Percentiles rank a stretch among this genome's conserved stretches.
phyloP scores from a whole-genome alignment of 2,329 filamentous ascomycete genomes.

The Penicillium sp. region DNA sequence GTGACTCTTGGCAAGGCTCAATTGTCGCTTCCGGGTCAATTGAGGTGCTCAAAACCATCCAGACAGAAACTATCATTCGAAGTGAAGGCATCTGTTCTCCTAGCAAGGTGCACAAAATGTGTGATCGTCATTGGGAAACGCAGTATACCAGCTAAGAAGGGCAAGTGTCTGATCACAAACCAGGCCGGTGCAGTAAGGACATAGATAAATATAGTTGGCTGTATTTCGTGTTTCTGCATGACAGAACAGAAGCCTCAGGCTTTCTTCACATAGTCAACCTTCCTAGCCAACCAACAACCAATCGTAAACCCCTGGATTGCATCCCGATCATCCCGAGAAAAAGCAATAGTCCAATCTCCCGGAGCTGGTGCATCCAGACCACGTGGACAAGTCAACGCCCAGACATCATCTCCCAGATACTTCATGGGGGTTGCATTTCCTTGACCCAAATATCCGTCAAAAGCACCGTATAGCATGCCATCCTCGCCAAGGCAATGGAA shows the following conservation, averaged over 20 bases:
- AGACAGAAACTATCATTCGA: too few relatives aligned
- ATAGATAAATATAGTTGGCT: background rate
- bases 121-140: background rate
- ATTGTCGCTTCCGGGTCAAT: too few relatives aligned
- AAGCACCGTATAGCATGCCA: constrained; percentile 43
- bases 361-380: constrained; percentile 44
- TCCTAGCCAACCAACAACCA: constrained; percentile 44
- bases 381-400: constrained; percentile 38
- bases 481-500: constrained; percentile 36
- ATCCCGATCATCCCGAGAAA: constrained; percentile 27
- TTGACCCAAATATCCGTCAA: constrained; percentile 43
- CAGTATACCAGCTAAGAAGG: too few relatives aligned
- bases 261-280: constrained; percentile 16
- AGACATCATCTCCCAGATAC: constrained; percentile 41
- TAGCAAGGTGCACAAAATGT: too few relatives aligned
- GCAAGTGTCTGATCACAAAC: too few relatives aligned
- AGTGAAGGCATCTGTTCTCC: too few relatives aligned
- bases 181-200: too few relatives aligned
- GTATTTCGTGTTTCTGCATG: background rate
- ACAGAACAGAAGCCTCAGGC: background rate
- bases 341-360: constrained; percentile 45
- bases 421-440: constrained; percentile 40
- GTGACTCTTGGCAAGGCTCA: too few relatives aligned
- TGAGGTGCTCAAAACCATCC: too few relatives aligned
- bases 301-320: constrained; percentile 30